Conservation (phyloP, 1,284 basidiomycete genomes). For the Naganishia albida region DNA sequence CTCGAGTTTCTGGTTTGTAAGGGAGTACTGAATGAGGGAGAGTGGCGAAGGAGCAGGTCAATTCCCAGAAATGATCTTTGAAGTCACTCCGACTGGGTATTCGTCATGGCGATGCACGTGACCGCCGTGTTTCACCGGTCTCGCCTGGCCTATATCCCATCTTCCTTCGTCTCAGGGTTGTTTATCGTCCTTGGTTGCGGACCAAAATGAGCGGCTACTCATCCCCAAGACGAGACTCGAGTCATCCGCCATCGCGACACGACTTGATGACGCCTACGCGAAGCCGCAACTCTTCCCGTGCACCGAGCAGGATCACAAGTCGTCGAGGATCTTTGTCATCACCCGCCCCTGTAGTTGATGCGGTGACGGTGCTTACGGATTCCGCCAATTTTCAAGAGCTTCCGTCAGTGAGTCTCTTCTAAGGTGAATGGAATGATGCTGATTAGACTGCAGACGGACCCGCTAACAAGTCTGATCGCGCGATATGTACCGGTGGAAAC, state of each 20-base stretch:
- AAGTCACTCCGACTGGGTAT: too few relatives aligned
- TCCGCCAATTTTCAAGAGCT: slow-evolving; percentile 18
- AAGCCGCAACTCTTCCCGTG: slow-evolving; percentile 18
- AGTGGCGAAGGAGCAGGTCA: too few relatives aligned
- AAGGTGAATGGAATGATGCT: background rate
- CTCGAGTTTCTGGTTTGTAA: too few relatives aligned
- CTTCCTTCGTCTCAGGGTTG: background rate
- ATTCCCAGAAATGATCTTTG: too few relatives aligned
- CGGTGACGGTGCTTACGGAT: slow-evolving; percentile 3
- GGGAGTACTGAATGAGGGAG: too few relatives aligned
- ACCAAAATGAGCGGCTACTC: slow-evolving; percentile 12
- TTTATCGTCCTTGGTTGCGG: background rate
- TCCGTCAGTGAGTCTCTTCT: slow-evolving; percentile 5
- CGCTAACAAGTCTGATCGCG: slow-evolving; percentile 11
- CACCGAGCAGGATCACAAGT: slow-evolving; percentile 5
- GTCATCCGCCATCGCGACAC: background rate
- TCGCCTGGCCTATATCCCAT: background rate
- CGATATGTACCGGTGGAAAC: slow-evolving; percentile 11
- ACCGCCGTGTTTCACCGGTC: background rate
- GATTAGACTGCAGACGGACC: slow-evolving; percentile 2
- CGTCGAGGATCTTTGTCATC: background rate
- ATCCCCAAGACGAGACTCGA: slow-evolving; percentile 1
- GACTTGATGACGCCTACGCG: slow-evolving; percentile 1
- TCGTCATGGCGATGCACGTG: background rate
- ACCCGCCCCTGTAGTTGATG: background rate